Conservation (phyloP, 2,329 filamentous ascomycete species). For the Akanthomyces lecanii region DNA sequence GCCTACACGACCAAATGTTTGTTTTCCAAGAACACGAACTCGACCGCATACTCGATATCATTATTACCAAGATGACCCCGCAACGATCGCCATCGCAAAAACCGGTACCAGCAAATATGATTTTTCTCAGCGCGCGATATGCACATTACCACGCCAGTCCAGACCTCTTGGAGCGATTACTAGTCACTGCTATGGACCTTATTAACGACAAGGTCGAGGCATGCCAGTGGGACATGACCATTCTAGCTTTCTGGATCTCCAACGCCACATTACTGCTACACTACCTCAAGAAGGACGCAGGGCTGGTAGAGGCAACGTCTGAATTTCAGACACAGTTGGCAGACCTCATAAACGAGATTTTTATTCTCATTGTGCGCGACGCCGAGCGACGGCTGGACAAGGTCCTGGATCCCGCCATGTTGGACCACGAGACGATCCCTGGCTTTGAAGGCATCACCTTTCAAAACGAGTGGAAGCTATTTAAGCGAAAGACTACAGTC, state of each 20-base stretch:
- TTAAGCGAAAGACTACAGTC: slow-evolving; percentile 84
- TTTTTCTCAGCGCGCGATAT: slow-evolving; percentile 92
- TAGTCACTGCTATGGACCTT: slow-evolving; percentile 86
- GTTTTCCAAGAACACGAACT: slow-evolving; percentile 96
- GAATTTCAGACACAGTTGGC: slow-evolving; percentile 91
- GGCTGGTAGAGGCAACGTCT: slow-evolving; percentile 72
- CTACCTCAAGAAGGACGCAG: slow-evolving; percentile 91
- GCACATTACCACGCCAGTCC: slow-evolving; percentile 92
- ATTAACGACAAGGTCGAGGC: slow-evolving; percentile 96
- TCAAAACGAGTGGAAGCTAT: slow-evolving; percentile 97
- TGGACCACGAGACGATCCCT: slow-evolving; percentile 96
- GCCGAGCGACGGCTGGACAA: slow-evolving; percentile 96
- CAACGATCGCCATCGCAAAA: slow-evolving; percentile 96
- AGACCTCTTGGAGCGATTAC: slow-evolving; percentile 75
- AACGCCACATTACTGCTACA: slow-evolving; percentile 94
- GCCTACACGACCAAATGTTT: slow-evolving; percentile 98
- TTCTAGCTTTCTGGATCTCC: slow-evolving; percentile 97
- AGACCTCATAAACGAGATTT: slow-evolving; percentile 96
- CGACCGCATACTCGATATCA: slow-evolving; percentile 85
- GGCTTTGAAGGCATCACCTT: slow-evolving; percentile 96
- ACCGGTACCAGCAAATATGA: slow-evolving; percentile 92
- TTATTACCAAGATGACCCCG: slow-evolving; percentile 97
- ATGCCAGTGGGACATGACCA: slow-evolving; percentile 99
- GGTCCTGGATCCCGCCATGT: slow-evolving; percentile 85
- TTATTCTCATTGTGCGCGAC: slow-evolving; percentile 94